Percentiles rank a stretch among this genome's conserved stretches.
Conservation (phyloP, 768 basidiomycete species). For the Pilatotrama ljubarskyi region DNA sequence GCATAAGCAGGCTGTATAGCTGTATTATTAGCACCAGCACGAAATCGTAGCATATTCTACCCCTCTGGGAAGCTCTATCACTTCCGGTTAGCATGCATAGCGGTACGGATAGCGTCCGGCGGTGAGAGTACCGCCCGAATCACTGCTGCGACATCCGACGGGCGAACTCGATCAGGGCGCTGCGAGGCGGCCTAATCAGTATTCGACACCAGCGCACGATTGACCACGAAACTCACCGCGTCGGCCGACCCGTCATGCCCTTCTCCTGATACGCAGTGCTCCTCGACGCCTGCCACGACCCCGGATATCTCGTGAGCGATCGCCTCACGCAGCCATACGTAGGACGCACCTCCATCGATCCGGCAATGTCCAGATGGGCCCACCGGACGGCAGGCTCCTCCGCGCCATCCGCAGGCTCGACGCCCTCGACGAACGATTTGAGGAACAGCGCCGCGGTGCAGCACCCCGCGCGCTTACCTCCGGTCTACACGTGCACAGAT, state of each 20-base stretch:
- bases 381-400: constrained; percentile 59
- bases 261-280: constrained; percentile 63
- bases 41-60: too few relatives aligned
- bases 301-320: background rate
- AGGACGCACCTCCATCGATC: constrained; percentile 64
- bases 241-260: constrained; percentile 81
- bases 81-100: too few relatives aligned
- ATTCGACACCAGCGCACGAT: background rate
- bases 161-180: constrained; percentile 13
- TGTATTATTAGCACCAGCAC: too few relatives aligned
- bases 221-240: constrained; percentile 50
- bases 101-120: too few relatives aligned
- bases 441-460: constrained; percentile 88
- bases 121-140: too few relatives aligned
- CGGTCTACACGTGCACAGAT: constrained; percentile 44
- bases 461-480: constrained; percentile 70
- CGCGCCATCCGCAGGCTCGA: constrained; percentile 59
- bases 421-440: constrained; percentile 77
- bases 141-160: constrained; percentile 8
- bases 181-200: background rate
- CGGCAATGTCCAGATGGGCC: constrained; percentile 88
- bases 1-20: too few relatives aligned
- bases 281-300: constrained; percentile 45
- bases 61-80: too few relatives aligned
- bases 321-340: background rate